Evolutionary conservation across 148 eudicot genomes (phyloP), one percentile per base, ranked within the genome.

Genomic region (Pharnaceum exiguum): DNA sequence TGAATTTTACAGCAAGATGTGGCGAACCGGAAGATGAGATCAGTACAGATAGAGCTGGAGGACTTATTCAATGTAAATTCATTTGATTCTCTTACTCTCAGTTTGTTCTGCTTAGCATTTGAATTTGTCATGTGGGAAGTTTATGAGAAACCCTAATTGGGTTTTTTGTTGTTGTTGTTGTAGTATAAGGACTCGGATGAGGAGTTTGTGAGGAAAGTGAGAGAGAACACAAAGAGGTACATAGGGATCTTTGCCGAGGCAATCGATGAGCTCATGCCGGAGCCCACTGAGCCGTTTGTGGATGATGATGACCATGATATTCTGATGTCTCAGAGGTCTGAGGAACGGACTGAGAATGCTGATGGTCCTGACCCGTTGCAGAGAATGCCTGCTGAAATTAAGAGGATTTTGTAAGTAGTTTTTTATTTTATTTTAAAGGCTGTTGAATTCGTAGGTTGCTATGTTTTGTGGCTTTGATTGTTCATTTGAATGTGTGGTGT

Each of bases 111-210:
- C 2, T 11, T 21, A 10, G 30, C 17, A 22, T 5, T 15, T 54
- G 4, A 33, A 5, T 16, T 22, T 51, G 23, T 33, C 22, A 7
- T 16, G 36, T 60, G n/a, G n/a, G n/a, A n/a, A n/a, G n/a, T n/a
- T n/a, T n/a, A n/a, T 32, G 2, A 1, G 39, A 67, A 51, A 51
- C 54, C 60, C 45, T 59, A 59, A 59, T 40, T 56, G 47, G 16
- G 24, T 24, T 16, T 19, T 21, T 17, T 42, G 38, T 32, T 32
- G 30, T 18, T 51, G 16, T 24, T 49, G 45, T 12, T 54, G 32
- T 53, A 94, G 99, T 89, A 83, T 11, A 94, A 94, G 81, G 99
- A 94, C 55, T 71, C 79, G 67, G 95, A 94, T 71, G 96, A 89
- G 35, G 99, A 86, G 32, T 89, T 89, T 78, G 69, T 77, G 51